Evolutionary conservation across 768 basidiomycete genomes (phyloP), one percentile per base, ranked within the genome.

Genomic region (Lentinus brumalis): DNA sequence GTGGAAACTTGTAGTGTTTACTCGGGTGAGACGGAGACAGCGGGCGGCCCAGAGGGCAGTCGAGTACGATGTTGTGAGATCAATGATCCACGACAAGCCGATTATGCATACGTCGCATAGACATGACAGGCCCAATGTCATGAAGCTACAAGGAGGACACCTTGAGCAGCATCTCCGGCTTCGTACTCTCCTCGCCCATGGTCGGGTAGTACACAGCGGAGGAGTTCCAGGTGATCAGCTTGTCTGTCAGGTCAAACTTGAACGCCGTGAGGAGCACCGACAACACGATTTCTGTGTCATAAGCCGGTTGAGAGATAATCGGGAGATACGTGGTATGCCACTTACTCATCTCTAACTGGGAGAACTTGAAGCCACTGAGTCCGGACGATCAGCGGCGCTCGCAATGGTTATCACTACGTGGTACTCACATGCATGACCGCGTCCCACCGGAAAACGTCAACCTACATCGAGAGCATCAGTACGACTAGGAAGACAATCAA

Each of bases 351-450:
- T 61, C 60, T 11, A 65, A 42, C 32, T 77, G 74, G 1, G 78
- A 74, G 64, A 77, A 79, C 56, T 79, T 78, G 72, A 79, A 81
- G 39, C 78, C 79, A 39, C 75, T 77, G 57, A 1, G 7, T 16
- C 1, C 21, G 21, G 21, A 26, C 21, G 21, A 26, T 26, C 15
- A 21, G 42, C 6, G 42, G 42, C 42, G 2, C 16, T 45, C 42
- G 29, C 12, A 29, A 16, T 26, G 21, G 12, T 35, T 6, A 3
- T 9, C 26, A 41, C 18, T 11, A 53, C 14, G 15, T 7, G 26
- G n/a, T 18, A 59, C 74, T 44, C 40, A 75, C 71, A 78, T 74
- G 73, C 75, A 77, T 9, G 74, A 64, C 32, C 74, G 35, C 35
- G 35, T 6, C 35, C 35, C 21, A 26, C 21, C 21, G 21, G 21